phyloP scores from a whole-genome alignment of 1,284 basidiomycete genomes.

The Lentinula novae-zelandiae region DNA sequence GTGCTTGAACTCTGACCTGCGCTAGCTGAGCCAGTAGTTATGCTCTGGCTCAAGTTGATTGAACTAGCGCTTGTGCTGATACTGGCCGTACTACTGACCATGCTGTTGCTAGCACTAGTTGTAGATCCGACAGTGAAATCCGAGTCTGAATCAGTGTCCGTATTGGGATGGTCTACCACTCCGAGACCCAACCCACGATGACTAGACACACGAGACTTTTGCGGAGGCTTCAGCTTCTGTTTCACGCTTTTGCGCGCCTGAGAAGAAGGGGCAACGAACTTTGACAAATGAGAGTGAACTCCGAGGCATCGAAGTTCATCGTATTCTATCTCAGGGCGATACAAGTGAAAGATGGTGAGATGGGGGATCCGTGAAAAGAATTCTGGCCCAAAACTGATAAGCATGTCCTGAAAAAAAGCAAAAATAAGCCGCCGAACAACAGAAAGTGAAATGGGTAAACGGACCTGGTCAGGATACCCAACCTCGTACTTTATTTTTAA shows the following conservation, averaged over 20 bases:
- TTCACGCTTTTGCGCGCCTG: background rate
- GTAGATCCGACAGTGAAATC: background rate
- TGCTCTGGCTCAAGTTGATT: background rate
- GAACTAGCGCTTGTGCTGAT: background rate
- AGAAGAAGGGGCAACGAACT: background rate
- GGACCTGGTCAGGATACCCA: background rate
- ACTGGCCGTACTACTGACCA: too few species aligned
- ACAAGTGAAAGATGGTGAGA: background rate
- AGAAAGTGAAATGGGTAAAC: background rate
- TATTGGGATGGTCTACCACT: background rate
- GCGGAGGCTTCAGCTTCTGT: background rate
- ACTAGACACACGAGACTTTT: background rate
- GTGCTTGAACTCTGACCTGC: background rate
- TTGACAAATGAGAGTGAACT: background rate
- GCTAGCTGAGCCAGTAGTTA: background rate
- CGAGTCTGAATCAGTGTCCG: background rate
- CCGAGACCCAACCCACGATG: background rate
- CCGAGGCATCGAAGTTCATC: background rate
- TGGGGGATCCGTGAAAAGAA: background rate
- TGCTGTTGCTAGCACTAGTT: too few species aligned
- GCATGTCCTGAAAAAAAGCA: background rate
- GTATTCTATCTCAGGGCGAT: background rate
- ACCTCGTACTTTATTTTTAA: background rate
- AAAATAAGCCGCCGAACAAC: background rate
- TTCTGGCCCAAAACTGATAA: conserved; percentile 1